Conservation (phyloP, 805 yeast species). For the Saturnispora hagleri region DNA sequence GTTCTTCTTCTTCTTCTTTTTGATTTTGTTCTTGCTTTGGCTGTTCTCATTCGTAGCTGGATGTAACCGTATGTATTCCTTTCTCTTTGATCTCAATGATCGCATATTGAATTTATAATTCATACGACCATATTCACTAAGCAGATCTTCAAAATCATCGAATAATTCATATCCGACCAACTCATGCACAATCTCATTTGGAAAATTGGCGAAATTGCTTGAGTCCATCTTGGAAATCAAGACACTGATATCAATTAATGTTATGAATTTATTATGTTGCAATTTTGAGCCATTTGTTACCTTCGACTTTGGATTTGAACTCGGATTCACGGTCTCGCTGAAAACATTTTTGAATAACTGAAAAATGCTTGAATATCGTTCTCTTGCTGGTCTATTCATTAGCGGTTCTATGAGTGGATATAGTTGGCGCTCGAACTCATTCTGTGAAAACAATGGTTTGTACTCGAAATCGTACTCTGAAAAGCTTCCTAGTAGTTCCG, state of each 20-base stretch:
- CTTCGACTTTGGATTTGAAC: not conserved
- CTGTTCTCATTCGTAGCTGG: not conserved
- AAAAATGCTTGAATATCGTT: constrained; percentile 5
- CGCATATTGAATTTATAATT: constrained; percentile 16
- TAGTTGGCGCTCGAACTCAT: constrained; percentile 19
- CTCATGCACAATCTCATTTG: constrained; percentile 16
- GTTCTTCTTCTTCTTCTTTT: constrained; percentile 3
- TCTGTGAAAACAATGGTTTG: constrained; percentile 16
- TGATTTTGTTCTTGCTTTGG: not conserved
- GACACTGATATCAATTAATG: constrained; percentile 20
- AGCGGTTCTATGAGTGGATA: constrained; percentile 13
- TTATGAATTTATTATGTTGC: constrained; percentile 13
- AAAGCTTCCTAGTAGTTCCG: constrained; percentile 1
- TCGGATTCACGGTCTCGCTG: not conserved
- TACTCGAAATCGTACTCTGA: constrained; percentile 15
- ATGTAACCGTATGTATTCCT: not conserved
- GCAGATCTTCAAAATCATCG: constrained; percentile 8
- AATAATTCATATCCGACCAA: constrained; percentile 8
- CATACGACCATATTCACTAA: constrained; percentile 17
- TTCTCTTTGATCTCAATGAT: not conserved
- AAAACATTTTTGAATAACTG: constrained; percentile 2
- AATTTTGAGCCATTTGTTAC: not conserved
- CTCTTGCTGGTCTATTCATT: constrained; percentile 10
- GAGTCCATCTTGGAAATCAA: constrained; percentile 18
- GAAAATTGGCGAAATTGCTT: constrained; percentile 15